These are phyloP conservation scores for Trebouxia sp. DNA, from an alignment of 139 green algal genomes.

Conservation along the genomic window DNA sequence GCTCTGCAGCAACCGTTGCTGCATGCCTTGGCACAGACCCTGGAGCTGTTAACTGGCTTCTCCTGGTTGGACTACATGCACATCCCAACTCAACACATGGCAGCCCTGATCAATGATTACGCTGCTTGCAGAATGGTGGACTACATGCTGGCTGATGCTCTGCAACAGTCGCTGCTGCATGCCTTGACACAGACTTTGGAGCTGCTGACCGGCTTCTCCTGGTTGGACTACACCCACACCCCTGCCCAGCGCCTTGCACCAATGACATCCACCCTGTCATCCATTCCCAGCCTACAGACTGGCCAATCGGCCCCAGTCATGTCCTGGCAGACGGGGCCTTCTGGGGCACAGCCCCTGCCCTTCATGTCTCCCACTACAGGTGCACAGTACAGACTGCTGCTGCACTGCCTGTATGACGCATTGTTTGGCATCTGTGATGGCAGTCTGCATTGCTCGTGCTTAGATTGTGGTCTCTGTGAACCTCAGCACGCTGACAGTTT, in stretches of 20 bases:
- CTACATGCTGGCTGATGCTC: slow-evolving; percentile 41
- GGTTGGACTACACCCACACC: background rate
- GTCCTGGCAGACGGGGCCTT: background rate
- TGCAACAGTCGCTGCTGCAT: slow-evolving; percentile 42
- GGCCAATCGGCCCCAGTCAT: background rate
- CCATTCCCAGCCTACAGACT: background rate
- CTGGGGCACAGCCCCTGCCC: background rate
- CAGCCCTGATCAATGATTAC: too few relatives aligned
- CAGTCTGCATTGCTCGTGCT: too few relatives aligned
- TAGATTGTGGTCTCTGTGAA: too few relatives aligned
- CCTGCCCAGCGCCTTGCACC: background rate
- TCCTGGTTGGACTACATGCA: background rate
- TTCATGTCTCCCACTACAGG: background rate
- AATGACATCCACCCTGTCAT: background rate
- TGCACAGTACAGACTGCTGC: too few relatives aligned
- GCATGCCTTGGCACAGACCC: slow-evolving; percentile 42
- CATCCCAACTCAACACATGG: background rate
- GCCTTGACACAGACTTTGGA: slow-evolving; percentile 43
- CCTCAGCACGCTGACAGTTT: too few relatives aligned
- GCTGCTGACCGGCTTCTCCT: slow-evolving; percentile 33
- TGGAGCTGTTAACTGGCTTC: slow-evolving; percentile 35
- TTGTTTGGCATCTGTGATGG: too few relatives aligned
- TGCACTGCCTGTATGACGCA: too few relatives aligned
- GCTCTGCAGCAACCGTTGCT: slow-evolving; percentile 42
- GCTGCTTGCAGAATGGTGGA: slow-evolving; percentile 32